Percentiles rank a stretch among this genome's conserved stretches.
Evolutionary conservation across 2,329 filamentous ascomycete species (phyloP).

Genomic region (Alternaria rosae): DNA sequence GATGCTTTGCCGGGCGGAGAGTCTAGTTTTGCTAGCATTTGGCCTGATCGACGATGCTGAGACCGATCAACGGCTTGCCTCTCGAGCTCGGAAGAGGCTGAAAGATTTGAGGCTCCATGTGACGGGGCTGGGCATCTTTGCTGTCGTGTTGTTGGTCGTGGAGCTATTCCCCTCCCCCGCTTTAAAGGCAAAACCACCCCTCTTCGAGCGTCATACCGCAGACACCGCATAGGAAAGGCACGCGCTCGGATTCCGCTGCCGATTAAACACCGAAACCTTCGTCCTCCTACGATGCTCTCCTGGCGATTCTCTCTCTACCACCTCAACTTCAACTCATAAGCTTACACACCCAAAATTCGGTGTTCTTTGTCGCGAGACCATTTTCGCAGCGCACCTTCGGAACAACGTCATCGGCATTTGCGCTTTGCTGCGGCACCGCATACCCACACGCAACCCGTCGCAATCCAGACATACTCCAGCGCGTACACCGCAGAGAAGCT

Average conservation of each 20-base stretch:
- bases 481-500: conserved; percentile 1
- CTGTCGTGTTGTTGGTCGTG: conserved; percentile 19
- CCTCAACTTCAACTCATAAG: conserved; percentile 23
- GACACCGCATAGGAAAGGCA: conserved; percentile 23
- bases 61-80: conserved; percentile 23
- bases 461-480: conserved; percentile 1
- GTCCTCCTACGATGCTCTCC: conserved; percentile 24
- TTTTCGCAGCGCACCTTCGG: conserved; percentile 22
- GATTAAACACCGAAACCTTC: conserved; percentile 31
- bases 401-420: conserved; percentile 25
- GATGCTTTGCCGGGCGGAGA: conserved; percentile 19
- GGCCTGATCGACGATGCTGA: conserved; percentile 23
- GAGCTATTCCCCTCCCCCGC: conserved; percentile 30
- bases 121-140: conserved; percentile 26
- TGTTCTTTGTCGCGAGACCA: conserved; percentile 30
- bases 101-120: conserved; percentile 35
- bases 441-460: conserved; percentile 9
- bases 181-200: conserved; percentile 35
- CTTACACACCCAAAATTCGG: conserved; percentile 12
- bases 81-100: conserved; percentile 30
- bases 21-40: conserved; percentile 17
- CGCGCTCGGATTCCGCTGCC: conserved; percentile 30
- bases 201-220: conserved; percentile 34
- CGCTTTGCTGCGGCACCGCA: conserved; percentile 7
- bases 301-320: conserved; percentile 23